These are phyloP conservation scores for Trichophyton benhamiae DNA, from an alignment of 2,329 filamentous ascomycete species.

Conservation along the genomic window DNA sequence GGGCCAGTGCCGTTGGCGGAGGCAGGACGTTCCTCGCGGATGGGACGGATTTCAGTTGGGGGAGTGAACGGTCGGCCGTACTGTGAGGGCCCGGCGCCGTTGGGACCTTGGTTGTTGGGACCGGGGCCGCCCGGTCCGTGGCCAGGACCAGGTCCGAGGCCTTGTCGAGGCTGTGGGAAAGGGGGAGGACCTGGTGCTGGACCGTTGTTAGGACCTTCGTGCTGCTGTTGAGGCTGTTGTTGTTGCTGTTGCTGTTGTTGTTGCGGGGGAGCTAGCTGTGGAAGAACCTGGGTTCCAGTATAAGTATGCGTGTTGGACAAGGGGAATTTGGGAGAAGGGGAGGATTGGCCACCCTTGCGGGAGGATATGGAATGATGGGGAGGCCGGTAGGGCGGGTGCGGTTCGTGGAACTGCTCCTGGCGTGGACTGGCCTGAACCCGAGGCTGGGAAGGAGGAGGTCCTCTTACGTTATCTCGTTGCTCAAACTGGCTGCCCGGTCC, in stretches of 20 bases:
- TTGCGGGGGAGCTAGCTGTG: constrained; percentile 38
- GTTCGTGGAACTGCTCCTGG: constrained; percentile 59
- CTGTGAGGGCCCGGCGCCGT: constrained; percentile 49
- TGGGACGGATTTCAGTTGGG: constrained; percentile 67
- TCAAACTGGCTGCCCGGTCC: constrained; percentile 57
- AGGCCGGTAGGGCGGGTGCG: constrained; percentile 43
- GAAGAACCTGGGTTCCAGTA: constrained; percentile 37
- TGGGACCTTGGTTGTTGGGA: constrained; percentile 35
- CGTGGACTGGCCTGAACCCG: constrained; percentile 61
- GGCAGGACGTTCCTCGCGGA: constrained; percentile 65
- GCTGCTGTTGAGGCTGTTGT: constrained; percentile 11
- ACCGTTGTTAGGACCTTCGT: constrained; percentile 23
- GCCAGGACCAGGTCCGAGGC: constrained; percentile 9
- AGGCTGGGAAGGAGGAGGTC: constrained; percentile 46
- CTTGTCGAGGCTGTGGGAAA: constrained; percentile 36
- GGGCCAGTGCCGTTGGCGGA: not conserved
- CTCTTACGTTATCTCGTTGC: constrained; percentile 59
- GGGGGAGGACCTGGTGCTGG: constrained; percentile 19
- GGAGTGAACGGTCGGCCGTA: constrained; percentile 62
- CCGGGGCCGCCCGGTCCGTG: constrained; percentile 27
- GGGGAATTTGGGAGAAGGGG: constrained; percentile 47
- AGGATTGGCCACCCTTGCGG: constrained; percentile 39
- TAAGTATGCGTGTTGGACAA: constrained; percentile 43
- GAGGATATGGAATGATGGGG: constrained; percentile 25
- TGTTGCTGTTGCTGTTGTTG: constrained; percentile 19